These are phyloP conservation scores for Collybia sordida DNA, from an alignment of 768 basidiomycete species.

Conservation along the genomic window DNA sequence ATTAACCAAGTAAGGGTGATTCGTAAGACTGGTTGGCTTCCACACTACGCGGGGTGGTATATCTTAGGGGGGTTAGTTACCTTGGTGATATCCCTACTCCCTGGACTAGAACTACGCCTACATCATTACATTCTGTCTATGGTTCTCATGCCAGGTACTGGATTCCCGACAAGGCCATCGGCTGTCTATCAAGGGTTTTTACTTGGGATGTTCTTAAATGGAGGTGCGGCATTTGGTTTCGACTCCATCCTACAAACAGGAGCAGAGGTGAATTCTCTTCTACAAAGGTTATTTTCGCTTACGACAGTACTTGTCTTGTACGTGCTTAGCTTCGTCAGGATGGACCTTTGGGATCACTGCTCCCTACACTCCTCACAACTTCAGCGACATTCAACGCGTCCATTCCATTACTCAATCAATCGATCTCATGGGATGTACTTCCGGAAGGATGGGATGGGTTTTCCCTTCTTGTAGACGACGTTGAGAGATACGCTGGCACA, in stretches of 20 bases:
- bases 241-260: conserved; percentile 78
- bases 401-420: conserved; percentile 53
- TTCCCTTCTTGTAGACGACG: conserved; percentile 81
- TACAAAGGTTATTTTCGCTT: neutral
- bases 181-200: conserved; percentile 82
- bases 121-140: conserved; percentile 86
- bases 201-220: conserved; percentile 81
- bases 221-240: conserved; percentile 76
- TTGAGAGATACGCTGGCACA: conserved; percentile 72
- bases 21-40: conserved; percentile 82
- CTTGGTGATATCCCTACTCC: conserved; percentile 66
- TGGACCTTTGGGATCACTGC: conserved; percentile 62
- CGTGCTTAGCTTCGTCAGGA: conserved; percentile 64
- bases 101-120: conserved; percentile 65
- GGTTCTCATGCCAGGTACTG: conserved; percentile 72
- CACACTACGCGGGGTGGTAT: conserved; percentile 77
- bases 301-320: conserved; percentile 8
- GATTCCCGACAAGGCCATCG: conserved; percentile 77
- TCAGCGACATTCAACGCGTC: conserved; percentile 63
- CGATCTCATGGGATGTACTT: conserved; percentile 54
- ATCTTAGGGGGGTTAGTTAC: conserved; percentile 62
- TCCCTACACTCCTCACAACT: conserved; percentile 75
- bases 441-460: conserved; percentile 73
- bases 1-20: conserved; percentile 82
- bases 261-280: conserved; percentile 49